These are phyloP conservation scores for Candida odintsovae DNA, from an alignment of 805 yeast species.

Conservation along the genomic window DNA sequence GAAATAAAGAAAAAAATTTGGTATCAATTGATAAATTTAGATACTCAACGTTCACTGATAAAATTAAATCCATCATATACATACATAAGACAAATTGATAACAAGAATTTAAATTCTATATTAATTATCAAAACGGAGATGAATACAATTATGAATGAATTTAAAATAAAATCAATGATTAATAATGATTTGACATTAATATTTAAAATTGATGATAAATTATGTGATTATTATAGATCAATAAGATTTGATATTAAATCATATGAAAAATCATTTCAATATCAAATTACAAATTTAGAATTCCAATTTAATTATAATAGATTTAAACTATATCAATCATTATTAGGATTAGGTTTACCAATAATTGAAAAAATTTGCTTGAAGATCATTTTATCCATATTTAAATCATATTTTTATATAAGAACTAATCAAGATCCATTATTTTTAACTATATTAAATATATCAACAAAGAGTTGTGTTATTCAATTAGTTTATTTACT, in stretches of 20 bases:
- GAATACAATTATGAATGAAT: neutral
- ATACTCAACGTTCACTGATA: neutral
- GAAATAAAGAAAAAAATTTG: conserved; percentile 1
- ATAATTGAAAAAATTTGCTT: neutral
- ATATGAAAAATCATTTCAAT: neutral
- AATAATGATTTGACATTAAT: too few species aligned
- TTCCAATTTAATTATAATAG: neutral
- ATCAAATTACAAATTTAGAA: neutral
- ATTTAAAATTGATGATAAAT: neutral
- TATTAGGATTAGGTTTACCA: neutral
- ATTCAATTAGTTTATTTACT: neutral
- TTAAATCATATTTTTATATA: neutral
- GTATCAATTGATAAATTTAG: neutral
- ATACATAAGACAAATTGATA: too few species aligned
- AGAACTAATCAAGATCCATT: neutral
- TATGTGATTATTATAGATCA: neutral
- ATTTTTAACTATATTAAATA: neutral
- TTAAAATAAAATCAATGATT: neutral
- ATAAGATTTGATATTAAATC: neutral
- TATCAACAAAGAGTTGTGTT: neutral
- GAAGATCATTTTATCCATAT: neutral
- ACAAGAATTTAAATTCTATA: too few species aligned
- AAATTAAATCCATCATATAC: too few species aligned
- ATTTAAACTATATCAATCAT: neutral
- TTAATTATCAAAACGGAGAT: neutral